Percentiles rank a stretch among this genome's conserved stretches.
phyloP scores from a whole-genome alignment of 1,139 yeast genomes.

The Yueomyces sp. region DNA sequence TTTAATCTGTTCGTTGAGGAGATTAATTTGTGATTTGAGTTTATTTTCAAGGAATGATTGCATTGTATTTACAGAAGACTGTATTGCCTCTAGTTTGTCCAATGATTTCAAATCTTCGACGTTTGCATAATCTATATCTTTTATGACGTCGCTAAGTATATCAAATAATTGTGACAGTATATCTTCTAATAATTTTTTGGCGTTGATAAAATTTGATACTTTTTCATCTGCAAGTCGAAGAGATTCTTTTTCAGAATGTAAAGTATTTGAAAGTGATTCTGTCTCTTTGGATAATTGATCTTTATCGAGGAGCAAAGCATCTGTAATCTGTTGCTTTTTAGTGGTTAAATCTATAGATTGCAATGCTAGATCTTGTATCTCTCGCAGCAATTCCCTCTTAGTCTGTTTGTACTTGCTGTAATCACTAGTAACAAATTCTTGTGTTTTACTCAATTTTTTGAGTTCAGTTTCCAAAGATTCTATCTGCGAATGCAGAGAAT shows the following conservation, averaged over 20 bases:
- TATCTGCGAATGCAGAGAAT: constrained; percentile 22
- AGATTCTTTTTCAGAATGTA: not conserved
- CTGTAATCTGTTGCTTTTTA: constrained; percentile 46
- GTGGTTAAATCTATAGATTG: constrained; percentile 40
- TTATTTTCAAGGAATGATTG: too few relatives aligned
- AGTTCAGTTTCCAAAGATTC: constrained; percentile 49
- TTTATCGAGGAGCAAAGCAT: constrained; percentile 52
- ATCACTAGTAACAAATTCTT: constrained; percentile 53
- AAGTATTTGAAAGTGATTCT: not conserved
- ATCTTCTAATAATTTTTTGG: not conserved
- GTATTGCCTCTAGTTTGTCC: not conserved
- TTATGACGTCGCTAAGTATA: not conserved
- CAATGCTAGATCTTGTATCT: constrained; percentile 26
- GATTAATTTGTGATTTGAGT: too few relatives aligned
- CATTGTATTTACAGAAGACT: too few relatives aligned
- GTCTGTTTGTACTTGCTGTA: constrained; percentile 55
- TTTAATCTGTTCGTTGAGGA: not conserved
- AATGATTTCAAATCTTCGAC: constrained; percentile 44
- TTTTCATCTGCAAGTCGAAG: not conserved
- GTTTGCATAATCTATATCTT: constrained; percentile 13
- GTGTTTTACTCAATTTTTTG: constrained; percentile 47
- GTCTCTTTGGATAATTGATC: constrained; percentile 35
- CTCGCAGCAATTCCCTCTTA: constrained; percentile 43
- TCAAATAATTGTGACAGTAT: too few relatives aligned
- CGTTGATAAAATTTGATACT: not conserved